Conservation (phyloP, 352 stramenopile genomes). For the Phytophthora colocasiae region DNA sequence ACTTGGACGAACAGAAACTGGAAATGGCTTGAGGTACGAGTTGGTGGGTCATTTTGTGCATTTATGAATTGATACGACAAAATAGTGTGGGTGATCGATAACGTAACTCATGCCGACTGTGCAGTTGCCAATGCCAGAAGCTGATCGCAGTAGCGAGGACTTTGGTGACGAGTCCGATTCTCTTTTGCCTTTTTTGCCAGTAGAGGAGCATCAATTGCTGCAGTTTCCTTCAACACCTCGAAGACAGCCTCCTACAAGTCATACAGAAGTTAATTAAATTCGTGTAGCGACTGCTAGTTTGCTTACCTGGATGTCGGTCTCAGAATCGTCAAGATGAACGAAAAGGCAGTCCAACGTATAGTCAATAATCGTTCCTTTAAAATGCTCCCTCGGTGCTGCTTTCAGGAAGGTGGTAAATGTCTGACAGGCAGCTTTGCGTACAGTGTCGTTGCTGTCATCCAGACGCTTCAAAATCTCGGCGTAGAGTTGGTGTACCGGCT, state of each 20-base stretch:
- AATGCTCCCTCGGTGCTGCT: conserved; percentile 84
- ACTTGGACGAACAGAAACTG: conserved; percentile 63
- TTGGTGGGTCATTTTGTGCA: not conserved
- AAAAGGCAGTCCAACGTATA: conserved; percentile 93
- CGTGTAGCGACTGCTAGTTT: conserved; percentile 1
- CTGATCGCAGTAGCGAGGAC: conserved; percentile 75
- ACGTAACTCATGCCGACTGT: conserved; percentile 31
- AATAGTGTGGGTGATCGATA: conserved; percentile 3
- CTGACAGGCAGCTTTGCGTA: conserved; percentile 87
- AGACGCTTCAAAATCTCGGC: conserved; percentile 93
- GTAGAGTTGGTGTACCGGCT: conserved; percentile 92
- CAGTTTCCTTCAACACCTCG: conserved; percentile 71
- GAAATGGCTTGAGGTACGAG: conserved; percentile 41
- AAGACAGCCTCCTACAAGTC: conserved; percentile 66
- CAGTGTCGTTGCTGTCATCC: conserved; percentile 92
- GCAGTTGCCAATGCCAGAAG: conserved; percentile 54
- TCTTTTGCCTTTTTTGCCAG: conserved; percentile 80
- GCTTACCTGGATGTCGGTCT: conserved; percentile 82
- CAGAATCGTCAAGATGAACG: conserved; percentile 91
- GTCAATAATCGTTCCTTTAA: conserved; percentile 90
- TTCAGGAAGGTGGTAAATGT: conserved; percentile 90
- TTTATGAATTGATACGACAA: conserved; percentile 14
- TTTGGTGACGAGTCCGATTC: conserved; percentile 77
- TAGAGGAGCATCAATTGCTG: conserved; percentile 60
- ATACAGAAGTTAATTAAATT: conserved; percentile 8